Conservation (phyloP, 331 rosid species). For the Acacia pycnantha region DNA sequence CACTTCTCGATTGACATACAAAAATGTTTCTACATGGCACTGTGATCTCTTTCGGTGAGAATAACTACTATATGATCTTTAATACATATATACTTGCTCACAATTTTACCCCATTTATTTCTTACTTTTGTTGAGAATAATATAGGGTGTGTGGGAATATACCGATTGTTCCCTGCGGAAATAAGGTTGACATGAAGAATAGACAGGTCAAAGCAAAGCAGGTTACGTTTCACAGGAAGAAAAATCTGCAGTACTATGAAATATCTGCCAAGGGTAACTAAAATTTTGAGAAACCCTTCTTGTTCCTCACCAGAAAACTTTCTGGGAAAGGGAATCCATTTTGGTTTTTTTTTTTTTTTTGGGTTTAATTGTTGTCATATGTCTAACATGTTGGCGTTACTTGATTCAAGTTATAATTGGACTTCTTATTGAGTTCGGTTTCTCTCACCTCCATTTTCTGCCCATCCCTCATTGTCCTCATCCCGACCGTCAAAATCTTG, state of each 20-base stretch:
- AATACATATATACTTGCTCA: not conserved
- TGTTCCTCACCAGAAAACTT: conserved; percentile 83
- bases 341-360: not conserved
- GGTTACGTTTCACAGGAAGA: conserved; percentile 69
- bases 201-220: conserved; percentile 77
- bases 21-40: conserved; percentile 77
- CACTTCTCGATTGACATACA: conserved; percentile 67
- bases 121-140: too few species aligned
- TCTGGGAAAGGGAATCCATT: conserved; percentile 50
- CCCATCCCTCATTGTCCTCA: too few species aligned
- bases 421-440: too few species aligned
- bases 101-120: too few species aligned
- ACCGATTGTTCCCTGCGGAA: conserved; percentile 72
- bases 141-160: conserved; percentile 74
- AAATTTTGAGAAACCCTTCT: conserved; percentile 78
- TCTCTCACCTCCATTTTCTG: too few species aligned
- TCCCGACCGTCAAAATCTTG: too few species aligned
- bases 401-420: too few species aligned
- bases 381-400: not conserved
- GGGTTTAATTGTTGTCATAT: too few species aligned
- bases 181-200: conserved; percentile 82
- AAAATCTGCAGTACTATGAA: conserved; percentile 77
- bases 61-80: too few species aligned
- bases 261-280: conserved; percentile 84
- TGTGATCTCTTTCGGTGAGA: conserved; percentile 68